Conservation (phyloP, 2,329 filamentous ascomycete species). For the Cladophialophora bantiana region DNA sequence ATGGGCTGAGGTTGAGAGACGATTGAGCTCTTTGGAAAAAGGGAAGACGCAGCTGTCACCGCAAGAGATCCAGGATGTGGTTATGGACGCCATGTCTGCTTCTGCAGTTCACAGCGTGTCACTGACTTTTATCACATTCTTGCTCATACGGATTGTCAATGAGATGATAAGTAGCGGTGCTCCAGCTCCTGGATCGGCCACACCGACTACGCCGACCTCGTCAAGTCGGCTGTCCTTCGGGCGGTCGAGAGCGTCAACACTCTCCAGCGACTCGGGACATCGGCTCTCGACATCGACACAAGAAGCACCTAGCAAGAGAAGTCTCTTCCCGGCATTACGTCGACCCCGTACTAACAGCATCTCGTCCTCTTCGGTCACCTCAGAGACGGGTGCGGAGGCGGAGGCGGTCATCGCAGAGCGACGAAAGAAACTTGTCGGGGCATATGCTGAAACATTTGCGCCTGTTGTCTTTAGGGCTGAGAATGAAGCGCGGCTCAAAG, state of each 20-base stretch:
- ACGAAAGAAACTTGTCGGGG: conserved; percentile 27
- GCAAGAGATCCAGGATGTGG: conserved; percentile 65
- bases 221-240: conserved; percentile 21
- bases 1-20: conserved; percentile 61
- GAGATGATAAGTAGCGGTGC: conserved; percentile 52
- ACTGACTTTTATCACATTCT: conserved; percentile 85
- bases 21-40: conserved; percentile 47
- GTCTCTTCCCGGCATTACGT: conserved; percentile 35
- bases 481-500: conserved; percentile 30
- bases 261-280: conserved; percentile 33
- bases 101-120: conserved; percentile 83
- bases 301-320: conserved; percentile 24
- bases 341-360: conserved; percentile 28
- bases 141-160: conserved; percentile 67
- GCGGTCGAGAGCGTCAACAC: conserved; percentile 36
- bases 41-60: conserved; percentile 51
- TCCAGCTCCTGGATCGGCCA: conserved; percentile 7
- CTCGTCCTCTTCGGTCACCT: conserved; percentile 24
- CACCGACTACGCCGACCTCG: conserved; percentile 2
- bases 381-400: conserved; percentile 14
- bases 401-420: conserved; percentile 17
- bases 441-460: conserved; percentile 38
- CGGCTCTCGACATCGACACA: conserved; percentile 23
- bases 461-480: conserved; percentile 36
- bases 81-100: conserved; percentile 76